phyloP scores from a whole-genome alignment of 371 early-diverging fungal species.

The Mucor plumbeus region DNA sequence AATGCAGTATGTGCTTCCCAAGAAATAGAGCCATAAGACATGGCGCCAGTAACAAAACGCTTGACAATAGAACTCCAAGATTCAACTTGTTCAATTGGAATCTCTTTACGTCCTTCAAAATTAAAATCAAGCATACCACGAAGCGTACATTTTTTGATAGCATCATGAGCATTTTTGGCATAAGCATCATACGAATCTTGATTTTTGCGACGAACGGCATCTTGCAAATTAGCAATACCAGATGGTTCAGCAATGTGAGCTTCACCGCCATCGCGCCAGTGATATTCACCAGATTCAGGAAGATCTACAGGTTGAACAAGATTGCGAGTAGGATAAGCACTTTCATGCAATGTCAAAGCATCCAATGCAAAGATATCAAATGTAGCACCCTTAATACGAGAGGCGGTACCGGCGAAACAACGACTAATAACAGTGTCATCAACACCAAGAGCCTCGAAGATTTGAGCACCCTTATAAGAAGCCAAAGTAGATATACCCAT shows the following conservation, averaged over 20 bases:
- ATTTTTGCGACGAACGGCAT: slow-evolving; percentile 93
- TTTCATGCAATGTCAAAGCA: slow-evolving; percentile 85
- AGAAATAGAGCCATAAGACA: slow-evolving; percentile 98
- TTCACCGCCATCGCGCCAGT: slow-evolving; percentile 94
- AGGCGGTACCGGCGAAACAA: slow-evolving; percentile 95
- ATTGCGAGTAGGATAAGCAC: slow-evolving; percentile 79
- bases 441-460: slow-evolving; percentile 95
- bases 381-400: slow-evolving; percentile 92
- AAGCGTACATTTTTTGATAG: slow-evolving; percentile 90
- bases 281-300: slow-evolving; percentile 94
- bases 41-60: slow-evolving; percentile 97
- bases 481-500: slow-evolving; percentile 98
- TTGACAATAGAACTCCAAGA: slow-evolving; percentile 95
- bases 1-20: slow-evolving; percentile 92
- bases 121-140: slow-evolving; percentile 94
- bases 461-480: slow-evolving; percentile 97
- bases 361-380: slow-evolving; percentile 92
- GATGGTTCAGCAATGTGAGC: slow-evolving; percentile 91
- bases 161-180: slow-evolving; percentile 75
- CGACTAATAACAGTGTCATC: slow-evolving; percentile 84
- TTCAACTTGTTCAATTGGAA: slow-evolving; percentile 94
- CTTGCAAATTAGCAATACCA: slow-evolving; percentile 88
- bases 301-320: slow-evolving; percentile 66
- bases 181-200: slow-evolving; percentile 83
- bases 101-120: slow-evolving; percentile 67